These are phyloP conservation scores for Butyriboletus loyo DNA, from an alignment of 768 basidiomycete species.

Conservation along the genomic window DNA sequence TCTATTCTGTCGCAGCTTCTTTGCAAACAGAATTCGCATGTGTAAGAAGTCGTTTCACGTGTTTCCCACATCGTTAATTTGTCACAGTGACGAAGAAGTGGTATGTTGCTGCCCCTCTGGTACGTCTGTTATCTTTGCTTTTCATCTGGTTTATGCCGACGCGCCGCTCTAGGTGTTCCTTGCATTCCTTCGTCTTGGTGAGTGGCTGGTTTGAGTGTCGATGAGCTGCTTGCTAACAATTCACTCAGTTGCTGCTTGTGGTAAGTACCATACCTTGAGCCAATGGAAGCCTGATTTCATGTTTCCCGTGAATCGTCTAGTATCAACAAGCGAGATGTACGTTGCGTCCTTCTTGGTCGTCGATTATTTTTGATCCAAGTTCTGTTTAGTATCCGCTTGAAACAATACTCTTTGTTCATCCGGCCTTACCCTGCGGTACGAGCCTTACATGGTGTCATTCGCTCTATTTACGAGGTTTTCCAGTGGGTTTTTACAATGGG, in stretches of 20 bases:
- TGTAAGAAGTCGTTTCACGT: slow-evolving; percentile 12
- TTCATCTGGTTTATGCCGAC: neutral
- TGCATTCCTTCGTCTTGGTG: slow-evolving; percentile 33
- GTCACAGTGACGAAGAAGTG: slow-evolving; percentile 30
- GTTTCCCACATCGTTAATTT: neutral
- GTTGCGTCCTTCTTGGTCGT: neutral
- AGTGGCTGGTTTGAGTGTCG: slow-evolving; percentile 3
- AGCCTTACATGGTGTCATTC: neutral
- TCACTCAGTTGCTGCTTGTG: slow-evolving; percentile 27
- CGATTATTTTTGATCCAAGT: neutral
- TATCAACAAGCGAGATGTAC: slow-evolving; percentile 33
- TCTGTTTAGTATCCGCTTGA: slow-evolving; percentile 22
- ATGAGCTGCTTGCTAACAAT: slow-evolving; percentile 3
- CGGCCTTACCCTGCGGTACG: slow-evolving; percentile 29
- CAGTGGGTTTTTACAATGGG: slow-evolving; percentile 33
- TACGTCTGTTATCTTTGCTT: neutral
- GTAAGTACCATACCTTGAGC: slow-evolving; percentile 11
- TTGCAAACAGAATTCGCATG: slow-evolving; percentile 34
- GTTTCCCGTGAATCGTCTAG: slow-evolving; percentile 5
- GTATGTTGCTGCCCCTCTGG: slow-evolving; percentile 31
- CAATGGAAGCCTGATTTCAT: neutral
- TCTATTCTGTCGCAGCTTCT: slow-evolving; percentile 18
- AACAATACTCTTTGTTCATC: slow-evolving; percentile 31
- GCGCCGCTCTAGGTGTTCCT: slow-evolving; percentile 22
- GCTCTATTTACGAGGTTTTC: neutral